These are phyloP conservation scores for Lolium rigidum DNA, from an alignment of 176 grass and related monocot genomes.

Conservation along the genomic window DNA sequence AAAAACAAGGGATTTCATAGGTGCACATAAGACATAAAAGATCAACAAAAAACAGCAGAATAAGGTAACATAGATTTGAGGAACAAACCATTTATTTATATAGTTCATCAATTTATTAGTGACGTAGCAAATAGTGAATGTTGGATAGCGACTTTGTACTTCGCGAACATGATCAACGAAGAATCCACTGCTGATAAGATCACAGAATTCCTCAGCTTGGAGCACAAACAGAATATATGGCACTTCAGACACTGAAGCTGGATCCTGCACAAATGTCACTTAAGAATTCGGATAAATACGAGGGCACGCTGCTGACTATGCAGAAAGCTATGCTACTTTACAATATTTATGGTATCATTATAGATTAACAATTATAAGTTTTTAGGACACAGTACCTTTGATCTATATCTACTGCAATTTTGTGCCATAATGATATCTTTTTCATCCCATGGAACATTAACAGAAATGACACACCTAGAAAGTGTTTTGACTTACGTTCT, in stretches of 20 bases:
- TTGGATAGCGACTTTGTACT: slow-evolving; percentile 59
- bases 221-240: slow-evolving; percentile 71
- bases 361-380: background rate
- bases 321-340: slow-evolving; percentile 29
- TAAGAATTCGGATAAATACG: slow-evolving; percentile 29
- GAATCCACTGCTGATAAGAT: slow-evolving; percentile 51
- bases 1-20: background rate
- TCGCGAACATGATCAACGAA: slow-evolving; percentile 53
- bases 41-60: background rate
- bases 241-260: slow-evolving; percentile 47
- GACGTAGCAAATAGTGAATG: slow-evolving; percentile 73
- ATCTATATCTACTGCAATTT: background rate
- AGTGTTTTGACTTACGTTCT: background rate
- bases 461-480: background rate
- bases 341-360: background rate
- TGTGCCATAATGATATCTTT: background rate
- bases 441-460: slow-evolving; percentile 3
- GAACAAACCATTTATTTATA: slow-evolving; percentile 78
- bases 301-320: background rate
- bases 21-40: background rate
- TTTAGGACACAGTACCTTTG: background rate
- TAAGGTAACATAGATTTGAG: background rate
- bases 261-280: slow-evolving; percentile 53
- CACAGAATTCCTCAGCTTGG: slow-evolving; percentile 91
- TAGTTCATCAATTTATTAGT: slow-evolving; percentile 79